phyloP scores from a whole-genome alignment of 2,329 filamentous ascomycete species.

The Hymenoscyphus repandus region DNA sequence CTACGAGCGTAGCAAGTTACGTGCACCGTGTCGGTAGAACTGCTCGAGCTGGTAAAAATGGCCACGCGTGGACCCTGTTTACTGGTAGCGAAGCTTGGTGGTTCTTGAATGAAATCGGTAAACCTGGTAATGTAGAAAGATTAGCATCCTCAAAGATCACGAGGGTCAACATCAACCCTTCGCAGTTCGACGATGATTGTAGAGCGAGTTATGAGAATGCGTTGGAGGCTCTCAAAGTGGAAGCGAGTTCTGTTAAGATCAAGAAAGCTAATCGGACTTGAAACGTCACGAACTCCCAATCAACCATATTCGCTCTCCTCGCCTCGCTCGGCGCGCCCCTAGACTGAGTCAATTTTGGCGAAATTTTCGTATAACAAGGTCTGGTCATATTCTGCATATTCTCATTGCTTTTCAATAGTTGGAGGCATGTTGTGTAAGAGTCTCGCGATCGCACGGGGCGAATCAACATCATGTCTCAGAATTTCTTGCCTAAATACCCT shows the following conservation, averaged over 20 bases:
- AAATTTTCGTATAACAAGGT: too few species aligned
- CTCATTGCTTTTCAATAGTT: too few species aligned
- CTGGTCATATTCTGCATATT: too few species aligned
- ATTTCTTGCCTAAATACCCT: too few species aligned
- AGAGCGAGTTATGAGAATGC: slow-evolving; percentile 45
- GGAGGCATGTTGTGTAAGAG: too few species aligned
- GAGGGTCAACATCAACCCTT: slow-evolving; percentile 38
- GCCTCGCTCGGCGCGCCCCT: too few species aligned
- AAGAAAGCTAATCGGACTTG: not conserved
- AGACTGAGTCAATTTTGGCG: too few species aligned
- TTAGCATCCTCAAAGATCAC: slow-evolving; percentile 36
- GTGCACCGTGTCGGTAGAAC: slow-evolving; percentile 91
- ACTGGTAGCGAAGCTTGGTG: slow-evolving; percentile 72
- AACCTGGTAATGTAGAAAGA: slow-evolving; percentile 45
- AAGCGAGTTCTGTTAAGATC: slow-evolving; percentile 10
- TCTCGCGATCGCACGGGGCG: too few species aligned
- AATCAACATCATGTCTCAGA: too few species aligned
- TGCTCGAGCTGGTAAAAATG: slow-evolving; percentile 70
- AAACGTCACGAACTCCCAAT: not conserved
- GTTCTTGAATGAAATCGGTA: slow-evolving; percentile 84
- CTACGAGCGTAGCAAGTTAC: slow-evolving; percentile 73
- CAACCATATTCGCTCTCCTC: too few species aligned
- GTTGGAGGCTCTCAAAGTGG: slow-evolving; percentile 35
- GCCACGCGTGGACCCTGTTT: slow-evolving; percentile 82
- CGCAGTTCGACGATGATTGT: slow-evolving; percentile 35